phyloP scores from a whole-genome alignment of 176 grass and related monocot genomes.

The Eragrostis curvula region DNA sequence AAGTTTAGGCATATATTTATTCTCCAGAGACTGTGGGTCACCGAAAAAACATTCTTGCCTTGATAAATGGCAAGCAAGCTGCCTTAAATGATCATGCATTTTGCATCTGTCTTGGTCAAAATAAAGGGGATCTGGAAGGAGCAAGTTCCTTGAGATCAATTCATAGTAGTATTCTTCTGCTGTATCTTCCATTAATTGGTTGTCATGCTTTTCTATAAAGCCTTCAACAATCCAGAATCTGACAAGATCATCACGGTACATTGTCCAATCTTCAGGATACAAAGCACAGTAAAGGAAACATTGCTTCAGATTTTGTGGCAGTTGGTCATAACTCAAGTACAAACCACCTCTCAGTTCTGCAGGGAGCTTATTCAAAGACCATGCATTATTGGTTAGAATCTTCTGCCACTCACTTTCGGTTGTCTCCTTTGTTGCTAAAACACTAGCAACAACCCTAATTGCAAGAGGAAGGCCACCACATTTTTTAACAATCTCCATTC shows the following conservation, averaged over 20 bases:
- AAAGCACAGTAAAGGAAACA: not conserved
- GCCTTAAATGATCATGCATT: too few species aligned
- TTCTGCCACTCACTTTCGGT: not conserved
- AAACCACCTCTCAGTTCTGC: not conserved
- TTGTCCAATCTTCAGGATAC: not conserved
- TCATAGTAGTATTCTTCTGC: too few species aligned
- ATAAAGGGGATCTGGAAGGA: too few species aligned
- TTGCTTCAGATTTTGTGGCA: too few species aligned
- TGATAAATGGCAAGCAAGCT: slow-evolving; percentile 33
- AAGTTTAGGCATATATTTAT: not conserved
- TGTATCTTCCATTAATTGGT: too few species aligned
- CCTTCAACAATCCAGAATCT: slow-evolving; percentile 42
- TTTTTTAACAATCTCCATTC: not conserved
- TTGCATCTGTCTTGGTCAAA: too few species aligned
- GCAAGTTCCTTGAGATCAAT: too few species aligned
- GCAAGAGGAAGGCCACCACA: not conserved
- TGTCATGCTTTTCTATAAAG: not conserved
- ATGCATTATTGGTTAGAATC: not conserved
- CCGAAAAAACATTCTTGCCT: slow-evolving; percentile 15
- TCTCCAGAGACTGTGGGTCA: not conserved
- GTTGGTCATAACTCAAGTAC: too few species aligned
- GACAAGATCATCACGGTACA: not conserved
- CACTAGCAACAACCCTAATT: not conserved
- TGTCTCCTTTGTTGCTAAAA: not conserved
- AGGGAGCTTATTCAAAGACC: not conserved